A percentile compares a stretch with the other conserved stretches of the same genome.
Conservation (phyloP, 805 yeast species). For the Suhomyces faveliae region DNA sequence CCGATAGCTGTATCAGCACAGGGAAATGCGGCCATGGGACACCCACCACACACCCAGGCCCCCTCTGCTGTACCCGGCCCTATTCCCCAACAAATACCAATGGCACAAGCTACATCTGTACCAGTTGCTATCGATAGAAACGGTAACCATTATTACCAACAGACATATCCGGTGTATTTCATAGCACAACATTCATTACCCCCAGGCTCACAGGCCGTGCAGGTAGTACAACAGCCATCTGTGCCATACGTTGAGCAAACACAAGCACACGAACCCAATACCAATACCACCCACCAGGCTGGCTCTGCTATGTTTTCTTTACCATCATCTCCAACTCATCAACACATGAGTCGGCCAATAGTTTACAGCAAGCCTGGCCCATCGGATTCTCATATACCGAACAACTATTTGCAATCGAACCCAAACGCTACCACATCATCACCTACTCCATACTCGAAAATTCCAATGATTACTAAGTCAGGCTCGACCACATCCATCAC, state of each 20-base stretch:
- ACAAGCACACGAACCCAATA: background rate
- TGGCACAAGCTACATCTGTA: background rate
- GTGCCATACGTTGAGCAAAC: background rate
- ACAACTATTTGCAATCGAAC: slow-evolving; percentile 5
- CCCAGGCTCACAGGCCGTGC: background rate
- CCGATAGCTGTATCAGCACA: slow-evolving; percentile 1
- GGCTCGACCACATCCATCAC: slow-evolving; percentile 27
- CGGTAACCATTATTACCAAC: slow-evolving; percentile 32
- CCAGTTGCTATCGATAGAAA: slow-evolving; percentile 14
- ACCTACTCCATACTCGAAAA: slow-evolving; percentile 2
- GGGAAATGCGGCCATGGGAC: slow-evolving; percentile 1
- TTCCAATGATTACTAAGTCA: slow-evolving; percentile 20
- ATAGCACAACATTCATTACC: slow-evolving; percentile 21
- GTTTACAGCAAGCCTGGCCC: background rate
- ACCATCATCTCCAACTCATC: slow-evolving; percentile 30
- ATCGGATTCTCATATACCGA: slow-evolving; percentile 1
- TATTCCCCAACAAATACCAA: background rate
- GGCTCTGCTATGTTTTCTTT: slow-evolving; percentile 25
- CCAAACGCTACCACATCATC: slow-evolving; percentile 5
- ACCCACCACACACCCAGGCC: background rate
- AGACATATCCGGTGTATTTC: slow-evolving; percentile 38
- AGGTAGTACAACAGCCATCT: slow-evolving; percentile 3
- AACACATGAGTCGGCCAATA: background rate
- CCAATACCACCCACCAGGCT: background rate
- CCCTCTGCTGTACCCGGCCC: background rate